These are phyloP conservation scores for Polyplosphaeria fusca DNA, from an alignment of 495 filamentous ascomycete genomes.

Conservation along the genomic window DNA sequence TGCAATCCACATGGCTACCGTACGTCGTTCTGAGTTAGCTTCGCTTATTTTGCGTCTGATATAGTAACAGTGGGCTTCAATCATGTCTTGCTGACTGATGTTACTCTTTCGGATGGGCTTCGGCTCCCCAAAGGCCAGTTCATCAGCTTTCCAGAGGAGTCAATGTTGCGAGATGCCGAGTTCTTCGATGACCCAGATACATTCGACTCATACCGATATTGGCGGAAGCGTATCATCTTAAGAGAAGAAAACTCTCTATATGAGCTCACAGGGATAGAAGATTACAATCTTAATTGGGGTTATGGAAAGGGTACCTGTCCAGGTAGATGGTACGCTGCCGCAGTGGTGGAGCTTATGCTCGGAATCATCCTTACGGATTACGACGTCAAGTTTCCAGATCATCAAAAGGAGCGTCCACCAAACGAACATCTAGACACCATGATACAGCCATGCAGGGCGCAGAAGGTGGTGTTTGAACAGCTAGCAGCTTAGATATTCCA, in stretches of 20 bases:
- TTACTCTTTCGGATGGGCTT: conserved; percentile 7
- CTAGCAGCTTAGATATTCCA: too few species aligned
- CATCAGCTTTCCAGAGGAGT: conserved; percentile 11
- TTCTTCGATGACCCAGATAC: neutral
- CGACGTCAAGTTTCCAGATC: conserved; percentile 16
- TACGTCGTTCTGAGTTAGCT: neutral
- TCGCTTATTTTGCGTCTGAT: neutral
- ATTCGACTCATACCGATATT: neutral
- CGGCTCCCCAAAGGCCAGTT: conserved; percentile 2
- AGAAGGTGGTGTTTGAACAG: conserved; percentile 4
- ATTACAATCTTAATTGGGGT: conserved; percentile 12
- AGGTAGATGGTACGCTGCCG: conserved; percentile 18
- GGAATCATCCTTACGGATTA: conserved; percentile 2
- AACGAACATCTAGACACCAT: conserved; percentile 14
- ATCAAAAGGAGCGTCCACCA: conserved; percentile 1
- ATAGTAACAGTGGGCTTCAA: conserved; percentile 11
- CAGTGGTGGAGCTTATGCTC: conserved; percentile 9
- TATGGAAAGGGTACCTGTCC: conserved; percentile 8
- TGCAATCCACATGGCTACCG: conserved; percentile 6
- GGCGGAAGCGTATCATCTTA: neutral
- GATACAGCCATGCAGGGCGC: conserved; percentile 8
- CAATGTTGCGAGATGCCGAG: conserved; percentile 13
- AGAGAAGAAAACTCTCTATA: neutral
- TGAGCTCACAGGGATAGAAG: conserved; percentile 7
- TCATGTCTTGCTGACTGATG: neutral